Conservation (phyloP, 2,329 filamentous ascomycete genomes). For the Colletotrichum nymphaeae region DNA sequence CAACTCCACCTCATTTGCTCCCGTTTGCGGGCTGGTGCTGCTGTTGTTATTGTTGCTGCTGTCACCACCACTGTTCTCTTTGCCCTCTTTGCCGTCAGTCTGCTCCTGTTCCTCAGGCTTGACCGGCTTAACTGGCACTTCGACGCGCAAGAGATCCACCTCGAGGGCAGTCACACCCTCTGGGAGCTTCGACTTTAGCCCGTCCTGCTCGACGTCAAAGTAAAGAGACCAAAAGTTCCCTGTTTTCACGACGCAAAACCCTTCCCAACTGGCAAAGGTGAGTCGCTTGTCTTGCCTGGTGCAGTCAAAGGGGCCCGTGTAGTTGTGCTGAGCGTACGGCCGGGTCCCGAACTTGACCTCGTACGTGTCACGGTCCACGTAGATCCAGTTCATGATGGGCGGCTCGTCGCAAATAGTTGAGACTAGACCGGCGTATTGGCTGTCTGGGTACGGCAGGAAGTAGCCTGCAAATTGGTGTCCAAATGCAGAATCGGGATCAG, state of each 20-base stretch:
- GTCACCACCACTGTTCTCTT: neutral
- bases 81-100: neutral
- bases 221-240: neutral
- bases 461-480: conserved; percentile 68
- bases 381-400: conserved; percentile 64
- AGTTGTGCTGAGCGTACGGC: conserved; percentile 49
- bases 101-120: neutral
- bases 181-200: neutral
- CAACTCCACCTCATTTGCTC: neutral
- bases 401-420: conserved; percentile 60
- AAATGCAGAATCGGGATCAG: conserved; percentile 41
- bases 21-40: too few relatives aligned
- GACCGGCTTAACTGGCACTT: neutral
- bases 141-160: neutral
- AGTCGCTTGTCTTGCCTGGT: neutral
- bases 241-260: neutral
- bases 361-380: conserved; percentile 56
- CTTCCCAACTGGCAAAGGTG: neutral
- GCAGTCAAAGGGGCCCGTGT: neutral
- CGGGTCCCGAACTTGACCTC: conserved; percentile 60
- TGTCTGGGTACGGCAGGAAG: conserved; percentile 67
- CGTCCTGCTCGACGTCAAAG: neutral
- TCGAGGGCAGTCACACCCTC: neutral
- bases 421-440: conserved; percentile 57
- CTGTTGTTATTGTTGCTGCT: neutral